Conservation (phyloP, 495 filamentous ascomycete species). For the Bacidia rubella region DNA sequence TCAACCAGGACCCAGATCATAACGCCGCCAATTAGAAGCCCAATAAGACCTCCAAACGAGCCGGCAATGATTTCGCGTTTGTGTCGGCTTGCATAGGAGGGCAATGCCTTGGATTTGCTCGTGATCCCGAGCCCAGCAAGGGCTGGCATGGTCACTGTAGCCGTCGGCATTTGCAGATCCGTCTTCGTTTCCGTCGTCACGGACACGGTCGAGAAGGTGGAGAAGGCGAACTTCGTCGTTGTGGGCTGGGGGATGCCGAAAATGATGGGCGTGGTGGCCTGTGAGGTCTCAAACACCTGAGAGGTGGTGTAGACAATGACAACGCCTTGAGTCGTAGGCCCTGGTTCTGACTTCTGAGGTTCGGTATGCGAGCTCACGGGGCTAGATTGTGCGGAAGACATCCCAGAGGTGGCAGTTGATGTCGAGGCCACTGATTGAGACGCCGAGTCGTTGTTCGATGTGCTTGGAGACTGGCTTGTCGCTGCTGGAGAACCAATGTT, state of each 20-base stretch:
- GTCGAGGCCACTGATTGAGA: not conserved
- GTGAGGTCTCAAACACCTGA: not conserved
- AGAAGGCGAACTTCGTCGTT: too few species aligned
- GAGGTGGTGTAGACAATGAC: not conserved
- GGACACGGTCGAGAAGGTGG: too few species aligned
- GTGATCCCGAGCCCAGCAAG: not conserved
- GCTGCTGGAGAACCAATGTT: too few species aligned
- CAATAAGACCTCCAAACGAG: constrained; percentile 6
- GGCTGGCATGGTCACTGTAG: not conserved
- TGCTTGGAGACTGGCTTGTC: too few species aligned
- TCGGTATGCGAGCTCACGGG: too few species aligned
- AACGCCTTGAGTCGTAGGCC: too few species aligned
- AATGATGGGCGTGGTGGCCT: not conserved
- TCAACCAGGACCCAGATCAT: not conserved
- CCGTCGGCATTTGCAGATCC: not conserved
- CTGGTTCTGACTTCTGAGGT: too few species aligned
- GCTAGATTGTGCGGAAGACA: too few species aligned
- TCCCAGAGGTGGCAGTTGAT: not conserved
- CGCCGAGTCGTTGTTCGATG: not conserved
- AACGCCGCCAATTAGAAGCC: not conserved
- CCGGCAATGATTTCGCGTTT: constrained; percentile 7
- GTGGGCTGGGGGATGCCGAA: too few species aligned
- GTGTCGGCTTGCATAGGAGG: not conserved
- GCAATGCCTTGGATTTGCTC: not conserved
- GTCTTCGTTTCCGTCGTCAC: too few species aligned